Conservation (phyloP, 2,329 filamentous ascomycete genomes). For the Cladosporium sp. region DNA sequence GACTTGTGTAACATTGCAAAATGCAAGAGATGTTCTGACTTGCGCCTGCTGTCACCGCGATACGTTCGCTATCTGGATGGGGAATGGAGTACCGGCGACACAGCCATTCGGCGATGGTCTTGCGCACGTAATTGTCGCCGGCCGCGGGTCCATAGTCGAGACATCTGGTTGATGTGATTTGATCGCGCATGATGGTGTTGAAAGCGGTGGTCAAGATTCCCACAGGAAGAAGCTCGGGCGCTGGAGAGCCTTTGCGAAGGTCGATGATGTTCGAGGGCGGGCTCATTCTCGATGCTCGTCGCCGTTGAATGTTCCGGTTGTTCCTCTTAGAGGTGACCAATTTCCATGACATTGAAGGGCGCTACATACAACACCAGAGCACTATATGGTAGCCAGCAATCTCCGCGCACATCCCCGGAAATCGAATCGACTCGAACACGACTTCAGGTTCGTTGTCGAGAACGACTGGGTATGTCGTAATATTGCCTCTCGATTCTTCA, state of each 20-base stretch:
- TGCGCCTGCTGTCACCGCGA: neutral
- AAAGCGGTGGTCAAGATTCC: neutral
- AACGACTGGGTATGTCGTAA: neutral
- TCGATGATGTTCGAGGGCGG: neutral
- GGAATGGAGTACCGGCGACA: neutral
- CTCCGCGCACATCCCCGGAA: neutral
- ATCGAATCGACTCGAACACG: neutral
- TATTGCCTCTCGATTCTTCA: neutral
- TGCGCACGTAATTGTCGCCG: neutral
- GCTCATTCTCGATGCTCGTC: neutral
- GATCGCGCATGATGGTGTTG: neutral
- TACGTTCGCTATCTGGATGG: neutral
- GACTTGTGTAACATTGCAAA: conserved; percentile 6
- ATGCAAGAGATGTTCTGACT: conserved; percentile 6
- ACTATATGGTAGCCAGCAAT: neutral
- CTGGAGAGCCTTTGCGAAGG: neutral
- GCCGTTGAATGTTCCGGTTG: neutral
- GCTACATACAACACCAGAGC: neutral
- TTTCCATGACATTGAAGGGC: neutral
- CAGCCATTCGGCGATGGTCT: neutral
- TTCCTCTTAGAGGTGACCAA: neutral
- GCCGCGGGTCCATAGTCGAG: neutral
- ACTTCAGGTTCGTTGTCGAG: neutral
- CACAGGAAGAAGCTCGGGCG: neutral
- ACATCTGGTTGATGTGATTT: neutral